These are phyloP conservation scores for Vairimorpha necatrix DNA, from an alignment of 371 early-diverging fungal genomes.

Conservation along the genomic window DNA sequence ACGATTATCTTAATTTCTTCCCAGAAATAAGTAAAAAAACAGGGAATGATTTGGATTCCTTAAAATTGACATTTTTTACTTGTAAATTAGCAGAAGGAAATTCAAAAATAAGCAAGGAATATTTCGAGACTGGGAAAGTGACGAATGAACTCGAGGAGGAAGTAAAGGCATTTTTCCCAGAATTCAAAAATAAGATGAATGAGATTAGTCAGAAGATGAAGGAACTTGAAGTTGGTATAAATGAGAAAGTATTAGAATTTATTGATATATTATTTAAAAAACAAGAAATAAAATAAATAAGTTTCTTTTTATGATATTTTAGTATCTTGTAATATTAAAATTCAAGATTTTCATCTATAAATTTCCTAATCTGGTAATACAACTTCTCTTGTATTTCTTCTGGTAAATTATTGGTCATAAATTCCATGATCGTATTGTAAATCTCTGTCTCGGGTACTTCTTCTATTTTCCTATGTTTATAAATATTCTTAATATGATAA, in stretches of 20 bases:
- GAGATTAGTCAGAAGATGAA: neutral
- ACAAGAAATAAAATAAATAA: neutral
- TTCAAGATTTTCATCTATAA: slow-evolving; percentile 13
- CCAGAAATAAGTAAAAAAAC: slow-evolving; percentile 87
- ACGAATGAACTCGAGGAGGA: neutral
- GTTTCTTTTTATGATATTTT: neutral
- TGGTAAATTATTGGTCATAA: slow-evolving; percentile 26
- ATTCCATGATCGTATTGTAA: slow-evolving; percentile 17
- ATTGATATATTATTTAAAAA: neutral
- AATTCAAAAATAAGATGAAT: neutral
- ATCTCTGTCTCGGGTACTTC: slow-evolving; percentile 9
- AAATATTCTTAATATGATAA: slow-evolving; percentile 2
- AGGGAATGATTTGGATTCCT: slow-evolving; percentile 91
- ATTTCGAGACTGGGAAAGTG: neutral
- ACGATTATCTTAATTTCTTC: slow-evolving; percentile 55
- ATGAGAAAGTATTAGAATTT: neutral
- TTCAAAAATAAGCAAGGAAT: neutral
- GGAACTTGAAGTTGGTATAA: neutral
- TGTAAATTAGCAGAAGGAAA: neutral
- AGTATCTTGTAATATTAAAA: neutral
- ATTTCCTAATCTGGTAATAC: slow-evolving; percentile 28
- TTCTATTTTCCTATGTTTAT: neutral
- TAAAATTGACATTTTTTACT: slow-evolving; percentile 88
- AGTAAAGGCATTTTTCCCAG: neutral
- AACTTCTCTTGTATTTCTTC: slow-evolving; percentile 26